Percentiles rank a stretch among this genome's conserved stretches.
These are phyloP conservation scores for Cronartium quercuum DNA, from an alignment of 1,284 basidiomycete genomes.

Conservation along the genomic window DNA sequence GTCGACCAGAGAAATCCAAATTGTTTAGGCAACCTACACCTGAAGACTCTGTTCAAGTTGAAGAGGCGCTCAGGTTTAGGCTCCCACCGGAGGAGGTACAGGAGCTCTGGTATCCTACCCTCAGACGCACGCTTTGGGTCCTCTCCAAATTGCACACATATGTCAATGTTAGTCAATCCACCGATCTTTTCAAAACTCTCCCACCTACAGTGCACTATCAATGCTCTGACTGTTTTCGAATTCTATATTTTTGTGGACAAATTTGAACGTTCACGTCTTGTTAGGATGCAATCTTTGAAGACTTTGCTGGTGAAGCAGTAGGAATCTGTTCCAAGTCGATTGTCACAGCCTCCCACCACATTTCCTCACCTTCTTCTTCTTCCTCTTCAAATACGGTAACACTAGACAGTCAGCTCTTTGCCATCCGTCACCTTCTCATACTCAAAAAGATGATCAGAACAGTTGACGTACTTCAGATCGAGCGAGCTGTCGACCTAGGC, in stretches of 20 bases:
- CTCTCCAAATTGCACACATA: slow-evolving; percentile 78
- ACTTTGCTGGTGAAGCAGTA: slow-evolving; percentile 84
- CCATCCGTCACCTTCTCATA: slow-evolving; percentile 80
- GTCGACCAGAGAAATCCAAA: not conserved
- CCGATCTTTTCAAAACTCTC: not conserved
- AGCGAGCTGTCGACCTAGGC: slow-evolving; percentile 50
- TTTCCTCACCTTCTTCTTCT: slow-evolving; percentile 56
- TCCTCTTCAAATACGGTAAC: slow-evolving; percentile 47
- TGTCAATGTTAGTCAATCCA: slow-evolving; percentile 62
- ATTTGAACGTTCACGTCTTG: slow-evolving; percentile 20
- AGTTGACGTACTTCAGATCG: slow-evolving; percentile 59
- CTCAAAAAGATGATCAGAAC: slow-evolving; percentile 78
- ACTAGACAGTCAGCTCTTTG: slow-evolving; percentile 71
- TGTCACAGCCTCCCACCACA: slow-evolving; percentile 60
- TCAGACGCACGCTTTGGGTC: slow-evolving; percentile 78
- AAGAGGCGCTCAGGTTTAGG: slow-evolving; percentile 58
- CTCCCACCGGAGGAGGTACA: slow-evolving; percentile 66
- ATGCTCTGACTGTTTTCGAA: not conserved
- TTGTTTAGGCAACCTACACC: not conserved
- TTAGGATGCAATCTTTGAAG: slow-evolving; percentile 81
- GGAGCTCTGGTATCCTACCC: slow-evolving; percentile 80
- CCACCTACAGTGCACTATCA: not conserved
- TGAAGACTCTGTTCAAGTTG: slow-evolving; percentile 43
- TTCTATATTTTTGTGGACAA: not conserved
- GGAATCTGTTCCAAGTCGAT: slow-evolving; percentile 72